phyloP scores from a whole-genome alignment of 2,329 filamentous ascomycete species.

The Xylaria hypoxylon region DNA sequence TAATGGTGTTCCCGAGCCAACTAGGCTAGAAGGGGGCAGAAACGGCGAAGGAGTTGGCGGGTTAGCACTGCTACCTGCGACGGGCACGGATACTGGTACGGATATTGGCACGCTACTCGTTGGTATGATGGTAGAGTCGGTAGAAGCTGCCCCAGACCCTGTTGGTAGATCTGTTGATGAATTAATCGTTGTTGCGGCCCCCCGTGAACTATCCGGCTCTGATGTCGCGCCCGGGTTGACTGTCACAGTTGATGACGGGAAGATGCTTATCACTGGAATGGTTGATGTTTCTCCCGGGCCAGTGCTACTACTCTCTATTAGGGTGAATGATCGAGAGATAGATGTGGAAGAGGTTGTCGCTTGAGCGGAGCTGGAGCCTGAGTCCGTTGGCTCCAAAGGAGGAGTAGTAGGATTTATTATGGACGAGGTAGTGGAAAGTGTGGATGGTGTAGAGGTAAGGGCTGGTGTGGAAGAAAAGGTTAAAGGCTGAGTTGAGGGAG shows the following conservation, averaged over 20 bases:
- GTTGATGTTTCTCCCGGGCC: slow-evolving; percentile 30
- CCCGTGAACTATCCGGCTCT: slow-evolving; percentile 14
- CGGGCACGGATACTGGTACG: not conserved
- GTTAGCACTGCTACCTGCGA: slow-evolving; percentile 2
- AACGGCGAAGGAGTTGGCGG: slow-evolving; percentile 19
- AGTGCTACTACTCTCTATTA: slow-evolving; percentile 38
- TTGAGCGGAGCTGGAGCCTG: slow-evolving; percentile 28
- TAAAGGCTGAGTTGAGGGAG: slow-evolving; percentile 21
- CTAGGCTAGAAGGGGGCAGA: slow-evolving; percentile 17
- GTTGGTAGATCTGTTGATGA: slow-evolving; percentile 3
- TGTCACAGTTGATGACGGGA: slow-evolving; percentile 43
- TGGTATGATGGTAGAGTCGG: slow-evolving; percentile 19
- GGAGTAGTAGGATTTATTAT: slow-evolving; percentile 28
- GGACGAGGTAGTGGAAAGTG: slow-evolving; percentile 17
- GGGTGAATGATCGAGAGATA: slow-evolving; percentile 41
- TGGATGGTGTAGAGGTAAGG: slow-evolving; percentile 8
- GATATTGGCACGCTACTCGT: slow-evolving; percentile 17
- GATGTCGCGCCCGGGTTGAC: slow-evolving; percentile 13
- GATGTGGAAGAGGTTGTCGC: slow-evolving; percentile 32
- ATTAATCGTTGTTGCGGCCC: slow-evolving; percentile 2
- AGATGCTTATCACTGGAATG: slow-evolving; percentile 42
- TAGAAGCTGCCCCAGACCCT: slow-evolving; percentile 24
- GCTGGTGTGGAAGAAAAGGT: slow-evolving; percentile 8
- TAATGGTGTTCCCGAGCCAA: slow-evolving; percentile 12
- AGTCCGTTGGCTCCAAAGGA: slow-evolving; percentile 24